A percentile compares a stretch with the other conserved stretches of the same genome.
Conservation (phyloP, 2,329 filamentous ascomycete species). For the Arthrobotrys entomopaga region DNA sequence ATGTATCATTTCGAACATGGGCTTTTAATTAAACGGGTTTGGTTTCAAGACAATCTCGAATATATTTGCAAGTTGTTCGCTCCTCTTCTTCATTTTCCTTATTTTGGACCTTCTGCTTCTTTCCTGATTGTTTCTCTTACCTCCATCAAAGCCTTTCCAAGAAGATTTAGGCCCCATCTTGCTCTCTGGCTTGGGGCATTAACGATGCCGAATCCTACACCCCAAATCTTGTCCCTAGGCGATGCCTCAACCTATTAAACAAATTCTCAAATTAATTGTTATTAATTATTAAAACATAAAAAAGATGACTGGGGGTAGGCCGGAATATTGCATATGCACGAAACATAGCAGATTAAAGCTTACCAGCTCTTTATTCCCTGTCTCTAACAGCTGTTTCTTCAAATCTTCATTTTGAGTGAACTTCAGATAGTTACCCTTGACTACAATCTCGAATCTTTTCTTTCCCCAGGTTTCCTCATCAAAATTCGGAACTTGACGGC, state of each 20-base stretch:
- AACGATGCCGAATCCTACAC: conserved; percentile 69
- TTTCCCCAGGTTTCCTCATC: conserved; percentile 66
- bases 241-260: conserved; percentile 67
- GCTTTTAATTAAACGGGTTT: neutral
- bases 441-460: conserved; percentile 68
- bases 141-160: conserved; percentile 72
- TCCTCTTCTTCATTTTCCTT: neutral
- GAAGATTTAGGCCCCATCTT: conserved; percentile 73
- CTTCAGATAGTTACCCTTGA: conserved; percentile 60
- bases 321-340: neutral
- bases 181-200: conserved; percentile 63
- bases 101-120: conserved; percentile 60
- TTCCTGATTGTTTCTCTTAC: conserved; percentile 68
- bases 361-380: conserved; percentile 69
- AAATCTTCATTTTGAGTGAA: conserved; percentile 63
- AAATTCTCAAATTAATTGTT: neutral
- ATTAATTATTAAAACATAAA: neutral
- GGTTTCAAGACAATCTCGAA: neutral
- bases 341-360: conserved; percentile 11
- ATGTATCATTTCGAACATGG: neutral
- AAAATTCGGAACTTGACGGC: conserved; percentile 69
- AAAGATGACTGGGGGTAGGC: neutral
- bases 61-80: no score
- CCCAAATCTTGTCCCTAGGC: conserved; percentile 73
- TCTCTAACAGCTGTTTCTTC: conserved; percentile 67